Evolutionary conservation across 75 land plant species (phyloP), one percentile per base, ranked within the genome.

Genomic region (Cunninghamia lanceolata): DNA sequence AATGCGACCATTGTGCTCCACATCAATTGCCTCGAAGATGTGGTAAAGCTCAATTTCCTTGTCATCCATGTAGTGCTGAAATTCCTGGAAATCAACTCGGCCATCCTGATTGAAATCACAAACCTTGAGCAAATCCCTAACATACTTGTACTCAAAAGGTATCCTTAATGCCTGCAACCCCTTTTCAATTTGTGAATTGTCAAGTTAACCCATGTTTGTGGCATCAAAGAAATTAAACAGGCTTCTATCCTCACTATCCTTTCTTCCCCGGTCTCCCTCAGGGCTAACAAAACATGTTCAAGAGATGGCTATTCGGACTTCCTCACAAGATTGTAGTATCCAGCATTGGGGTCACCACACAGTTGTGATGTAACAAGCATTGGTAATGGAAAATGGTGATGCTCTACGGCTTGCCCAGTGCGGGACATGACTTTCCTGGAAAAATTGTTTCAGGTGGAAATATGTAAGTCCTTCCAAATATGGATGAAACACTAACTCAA

Each of bases 51-150:
- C 99, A 3, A 93, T 89, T 90, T 97, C 99, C 86, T 96, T 97
- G 47, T 86, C 95, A 86, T 96, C 98, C 94, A 97, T 95, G 63
- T 97, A 97, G 70, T 89, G 45, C 39, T 86, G 68, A 46, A 97
- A 97, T 85, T 97, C 99, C 15, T 86, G 83, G 77, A 90, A 96
- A 75, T 97, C 95, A 13, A 97, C 94, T 1, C 90, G 89, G 14
- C 98, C 99, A 86, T 97, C 99, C 34, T 85, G 87, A 73, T 97
- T 94, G 39, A 95, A 87, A 88, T 97, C 99, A 77, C 96, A 96
- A 13, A 95, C 99, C 38, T 90, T 84, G 40, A 97, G 83, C 84
- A 97, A 86, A 79, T 97, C 99, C 83, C 85, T 88, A 0, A 96
- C 99, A 52, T 94, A 97, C 94, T 96, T 96, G 85, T 96, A 92